A percentile compares a stretch with the other conserved stretches of the same genome.
phyloP scores from a whole-genome alignment of 345 rosid species.

The Erodium maritimum region DNA sequence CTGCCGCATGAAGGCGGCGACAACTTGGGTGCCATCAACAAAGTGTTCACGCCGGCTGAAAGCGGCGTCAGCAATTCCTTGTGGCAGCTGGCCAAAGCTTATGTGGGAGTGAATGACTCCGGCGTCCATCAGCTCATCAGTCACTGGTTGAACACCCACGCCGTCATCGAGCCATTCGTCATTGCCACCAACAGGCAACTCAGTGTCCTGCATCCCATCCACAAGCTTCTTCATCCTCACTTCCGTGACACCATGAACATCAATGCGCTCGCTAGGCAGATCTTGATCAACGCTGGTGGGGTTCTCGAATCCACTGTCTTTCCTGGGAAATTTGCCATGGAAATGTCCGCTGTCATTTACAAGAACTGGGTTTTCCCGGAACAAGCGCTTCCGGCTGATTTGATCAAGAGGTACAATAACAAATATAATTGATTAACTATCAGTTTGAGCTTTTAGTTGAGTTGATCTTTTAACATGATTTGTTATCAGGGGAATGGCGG shows the following conservation, averaged over 20 bases:
- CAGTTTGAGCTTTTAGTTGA: not conserved
- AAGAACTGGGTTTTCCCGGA: conserved; percentile 30
- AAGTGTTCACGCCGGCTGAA: conserved; percentile 61
- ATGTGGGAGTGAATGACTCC: conserved; percentile 75
- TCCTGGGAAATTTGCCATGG: conserved; percentile 29
- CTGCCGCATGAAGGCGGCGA: conserved; percentile 76
- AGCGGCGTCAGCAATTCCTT: conserved; percentile 45
- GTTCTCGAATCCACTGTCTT: conserved; percentile 24
- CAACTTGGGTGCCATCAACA: conserved; percentile 54
- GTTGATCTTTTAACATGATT: not conserved
- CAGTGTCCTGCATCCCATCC: conserved; percentile 33
- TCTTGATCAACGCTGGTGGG: conserved; percentile 32
- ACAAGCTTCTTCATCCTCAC: conserved; percentile 37
- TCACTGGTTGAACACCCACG: conserved; percentile 63
- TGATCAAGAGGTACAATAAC: conserved; percentile 21
- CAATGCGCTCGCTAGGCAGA: conserved; percentile 28
- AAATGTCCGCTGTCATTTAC: conserved; percentile 26
- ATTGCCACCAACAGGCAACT: conserved; percentile 36
- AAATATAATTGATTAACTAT: not conserved
- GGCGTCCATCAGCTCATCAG: conserved; percentile 87
- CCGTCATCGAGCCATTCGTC: conserved; percentile 34
- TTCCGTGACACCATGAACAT: conserved; percentile 34
- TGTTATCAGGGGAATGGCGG: conserved; percentile 31
- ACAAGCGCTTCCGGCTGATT: conserved; percentile 35
- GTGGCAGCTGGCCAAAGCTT: conserved; percentile 94